A percentile compares a stretch with the other conserved stretches of the same genome.
These are phyloP conservation scores for Cutaneotrichosporon dermatis DNA, from an alignment of 1,284 basidiomycete species.

Conservation along the genomic window DNA sequence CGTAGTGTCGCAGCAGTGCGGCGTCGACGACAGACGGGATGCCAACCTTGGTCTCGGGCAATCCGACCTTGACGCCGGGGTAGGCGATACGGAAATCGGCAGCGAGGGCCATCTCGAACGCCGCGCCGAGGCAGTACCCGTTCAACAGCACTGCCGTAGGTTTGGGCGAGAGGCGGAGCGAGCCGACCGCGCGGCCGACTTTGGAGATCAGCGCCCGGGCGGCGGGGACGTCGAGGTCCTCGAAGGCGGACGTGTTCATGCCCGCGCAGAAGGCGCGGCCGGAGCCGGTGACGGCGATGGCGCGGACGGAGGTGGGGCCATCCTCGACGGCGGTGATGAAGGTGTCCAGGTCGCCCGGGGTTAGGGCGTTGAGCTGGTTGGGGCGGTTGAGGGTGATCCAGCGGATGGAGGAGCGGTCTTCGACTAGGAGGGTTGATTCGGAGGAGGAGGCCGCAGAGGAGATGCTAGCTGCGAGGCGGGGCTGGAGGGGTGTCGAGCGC, in stretches of 20 bases:
- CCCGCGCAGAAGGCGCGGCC: slow-evolving; percentile 16
- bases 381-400: slow-evolving; percentile 19
- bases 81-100: slow-evolving; percentile 15
- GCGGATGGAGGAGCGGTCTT: slow-evolving; percentile 9
- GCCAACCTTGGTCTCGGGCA: slow-evolving; percentile 22
- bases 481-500: too few relatives aligned
- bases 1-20: slow-evolving; percentile 13
- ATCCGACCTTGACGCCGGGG: slow-evolving; percentile 3
- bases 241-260: slow-evolving; percentile 19
- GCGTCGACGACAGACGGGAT: slow-evolving; percentile 19
- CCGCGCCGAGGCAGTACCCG: slow-evolving; percentile 19
- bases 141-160: slow-evolving; percentile 19
- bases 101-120: slow-evolving; percentile 20
- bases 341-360: slow-evolving; percentile 10
- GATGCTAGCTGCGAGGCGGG: too few relatives aligned
- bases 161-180: slow-evolving; percentile 10
- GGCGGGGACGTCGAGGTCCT: not conserved
- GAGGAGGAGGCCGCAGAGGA: not conserved
- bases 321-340: slow-evolving; percentile 10
- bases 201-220: slow-evolving; percentile 9
- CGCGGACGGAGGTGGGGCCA: slow-evolving; percentile 9
- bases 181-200: slow-evolving; percentile 13
- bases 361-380: slow-evolving; percentile 13
- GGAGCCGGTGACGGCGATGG: slow-evolving; percentile 11
- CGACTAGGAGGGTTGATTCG: slow-evolving; percentile 4